Evolutionary conservation across 208 protist species (phyloP).

Genomic region (Wallacemonas sp.): DNA sequence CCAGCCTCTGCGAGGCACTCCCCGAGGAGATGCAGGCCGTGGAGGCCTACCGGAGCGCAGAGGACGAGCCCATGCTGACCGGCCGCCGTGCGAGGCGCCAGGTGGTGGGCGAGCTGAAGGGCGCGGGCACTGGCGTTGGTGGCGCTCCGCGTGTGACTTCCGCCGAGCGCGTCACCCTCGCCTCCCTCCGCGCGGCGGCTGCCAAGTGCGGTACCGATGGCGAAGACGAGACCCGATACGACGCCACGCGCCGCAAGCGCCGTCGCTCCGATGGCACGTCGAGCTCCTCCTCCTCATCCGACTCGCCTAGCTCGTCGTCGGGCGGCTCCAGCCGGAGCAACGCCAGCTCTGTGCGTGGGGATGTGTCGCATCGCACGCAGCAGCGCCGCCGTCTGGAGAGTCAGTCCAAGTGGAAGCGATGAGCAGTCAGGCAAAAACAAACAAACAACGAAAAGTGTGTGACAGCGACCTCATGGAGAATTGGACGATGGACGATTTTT

Average conservation of each 20-base stretch:
- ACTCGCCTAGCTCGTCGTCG: neutral
- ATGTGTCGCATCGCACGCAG: slow-evolving; percentile 22
- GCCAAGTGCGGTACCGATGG: neutral
- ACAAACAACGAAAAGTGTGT: slow-evolving; percentile 2
- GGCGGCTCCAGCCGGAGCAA: slow-evolving; percentile 21
- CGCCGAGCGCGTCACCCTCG: slow-evolving; percentile 32
- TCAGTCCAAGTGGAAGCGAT: slow-evolving; percentile 7
- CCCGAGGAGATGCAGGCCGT: slow-evolving; percentile 44
- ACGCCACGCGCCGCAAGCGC: neutral
- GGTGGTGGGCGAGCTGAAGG: slow-evolving; percentile 1
- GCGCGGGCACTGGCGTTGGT: neutral
- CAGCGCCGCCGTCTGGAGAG: slow-evolving; percentile 18
- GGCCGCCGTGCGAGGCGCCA: slow-evolving; percentile 2
- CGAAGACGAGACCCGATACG: neutral
- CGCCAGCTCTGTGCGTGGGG: slow-evolving; percentile 43
- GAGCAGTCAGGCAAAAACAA: slow-evolving; percentile 1
- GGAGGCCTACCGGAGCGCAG: slow-evolving; percentile 30
- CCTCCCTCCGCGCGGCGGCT: slow-evolving; percentile 12
- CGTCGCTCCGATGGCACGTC: slow-evolving; percentile 15
- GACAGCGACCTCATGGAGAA: too few species aligned
- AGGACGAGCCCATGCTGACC: slow-evolving; percentile 50
- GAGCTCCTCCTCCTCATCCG: neutral
- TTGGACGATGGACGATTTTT: neutral
- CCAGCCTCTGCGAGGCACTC: slow-evolving; percentile 26
- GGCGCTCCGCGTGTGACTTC: slow-evolving; percentile 9